Evolutionary conservation across 192 early-diverging fungal genomes (phyloP).

Genomic region (Coemansia sp.): DNA sequence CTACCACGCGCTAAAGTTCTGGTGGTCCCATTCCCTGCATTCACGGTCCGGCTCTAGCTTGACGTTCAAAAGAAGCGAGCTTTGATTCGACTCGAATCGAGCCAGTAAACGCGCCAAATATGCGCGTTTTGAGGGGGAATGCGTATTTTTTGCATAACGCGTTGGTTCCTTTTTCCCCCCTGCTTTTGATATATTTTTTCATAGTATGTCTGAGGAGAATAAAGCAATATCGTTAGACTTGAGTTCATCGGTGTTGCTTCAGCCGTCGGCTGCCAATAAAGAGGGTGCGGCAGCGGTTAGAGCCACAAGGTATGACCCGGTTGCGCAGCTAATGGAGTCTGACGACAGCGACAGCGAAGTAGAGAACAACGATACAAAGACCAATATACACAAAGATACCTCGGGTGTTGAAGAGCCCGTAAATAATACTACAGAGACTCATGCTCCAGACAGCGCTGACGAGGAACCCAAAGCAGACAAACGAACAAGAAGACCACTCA

Average conservation of each 20-base stretch:
- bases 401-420: too few relatives aligned
- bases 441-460: too few relatives aligned
- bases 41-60: constrained; percentile 17
- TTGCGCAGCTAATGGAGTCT: constrained; percentile 36
- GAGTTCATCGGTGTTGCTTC: constrained; percentile 20
- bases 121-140: neutral
- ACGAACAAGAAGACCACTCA: too few relatives aligned
- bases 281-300: neutral
- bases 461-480: too few relatives aligned
- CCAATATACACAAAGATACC: too few relatives aligned
- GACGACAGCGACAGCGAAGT: constrained; percentile 19
- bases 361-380: neutral
- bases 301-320: constrained; percentile 18
- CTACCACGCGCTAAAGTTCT: constrained; percentile 43
- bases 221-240: neutral
- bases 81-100: constrained; percentile 4
- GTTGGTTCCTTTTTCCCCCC: too few relatives aligned
- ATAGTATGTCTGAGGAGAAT: too few relatives aligned
- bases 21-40: constrained; percentile 33
- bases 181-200: too few relatives aligned
- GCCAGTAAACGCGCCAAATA: neutral
- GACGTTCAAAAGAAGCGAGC: constrained; percentile 13
- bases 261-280: too few relatives aligned
- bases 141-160: neutral
- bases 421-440: too few relatives aligned